Evolutionary conservation across 306 rosid genomes (phyloP), one percentile per base, ranked within the genome.

Genomic region (Mucuna pruriens): DNA sequence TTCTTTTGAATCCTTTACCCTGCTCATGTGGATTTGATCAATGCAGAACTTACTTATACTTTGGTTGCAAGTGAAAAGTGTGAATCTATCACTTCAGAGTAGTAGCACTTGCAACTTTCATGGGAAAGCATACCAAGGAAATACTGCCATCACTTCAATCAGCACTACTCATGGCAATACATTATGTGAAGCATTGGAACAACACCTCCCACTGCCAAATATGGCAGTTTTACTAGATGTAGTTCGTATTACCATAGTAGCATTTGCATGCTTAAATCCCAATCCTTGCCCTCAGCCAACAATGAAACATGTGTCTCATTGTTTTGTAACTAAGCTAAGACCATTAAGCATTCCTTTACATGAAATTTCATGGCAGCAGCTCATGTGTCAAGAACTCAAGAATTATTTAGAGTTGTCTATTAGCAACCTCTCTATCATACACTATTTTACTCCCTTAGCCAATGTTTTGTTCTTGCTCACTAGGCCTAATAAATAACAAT

Each of bases 111-210:
- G 36, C 26, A 40, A 68, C 23, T 12, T 68, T 45, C 10, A 46
- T 55, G 23, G 62, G 77, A n/a, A 42, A 19, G 7, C 39, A 70
- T 31, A 67, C 51, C 1, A 51, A 25, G 23, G 61, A 69, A 8
- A 57, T 58, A 17, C 1, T 42, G 26, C 13, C 58, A 58, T 75
- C 42, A 42, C 57, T 57, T 57, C 69, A 39, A 74, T 74, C 55
- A 4, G 39, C 12, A 40, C 29, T 7, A 16, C 54, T 58, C 57
- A 15, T 23, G 57, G 23, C 25, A 74, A 15, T 16, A 39, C 7
- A 22, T 74, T n/a, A n/a, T n/a, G n/a, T n/a, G n/a, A 52, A 36
- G 13, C 54, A 73, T 4, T 33, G 13, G 46, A 49, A 15, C 62
- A 73, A 54, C 29, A 62, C 19, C 66, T 73, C 6, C 36, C 20